Evolutionary conservation across 768 basidiomycete genomes (phyloP), one percentile per base, ranked within the genome.

Genomic region (Lentinus brumalis): DNA sequence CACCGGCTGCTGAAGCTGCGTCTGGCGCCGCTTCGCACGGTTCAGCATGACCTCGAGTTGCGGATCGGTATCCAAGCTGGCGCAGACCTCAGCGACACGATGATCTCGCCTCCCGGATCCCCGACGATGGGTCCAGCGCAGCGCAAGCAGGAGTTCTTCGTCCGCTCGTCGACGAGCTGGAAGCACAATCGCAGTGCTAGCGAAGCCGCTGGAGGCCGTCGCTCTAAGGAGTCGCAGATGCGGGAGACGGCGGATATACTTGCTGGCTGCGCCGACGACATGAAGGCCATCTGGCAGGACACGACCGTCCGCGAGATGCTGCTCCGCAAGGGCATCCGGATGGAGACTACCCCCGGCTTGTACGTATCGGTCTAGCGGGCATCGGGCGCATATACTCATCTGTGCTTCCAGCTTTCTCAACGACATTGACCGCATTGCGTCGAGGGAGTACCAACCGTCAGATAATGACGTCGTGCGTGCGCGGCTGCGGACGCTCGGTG

Each of bases 401-500:
- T 16, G 12, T 46, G 45, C 41, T 7, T 35, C 6, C 35, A 91
- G 90, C 69, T 92, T 92, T 71, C 75, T 92, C 58, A 81, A 84
- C 59, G 90, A 92, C 63, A 77, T 86, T 16, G 84, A 86, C 11
- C 83, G 91, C 50, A 87, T 92, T 57, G 86, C 87, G 12, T 73
- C 77, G 38, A 70, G 77, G 16, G 78, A 79, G 60, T 92, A 91
- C 67, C 79, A 86, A 59, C 89, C 90, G 1, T 84, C 81, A 2
- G 89, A 90, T 64, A 81, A 88, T 53, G 92, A 94, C 67, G 84
- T 94, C 21, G 82, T 94, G 53, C 84, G 89, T n/a, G 91, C 92
- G 38, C 83, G 92, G 18, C 76, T 94, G 50, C 81, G 90, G 50
- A 94, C 92, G 2, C 75, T 91, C 8, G 90, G 90, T 47, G 84